Base-by-base conservation (phyloP, 2,329 filamentous ascomycete species). In the Colletotrichum chlorophyti region DNA sequence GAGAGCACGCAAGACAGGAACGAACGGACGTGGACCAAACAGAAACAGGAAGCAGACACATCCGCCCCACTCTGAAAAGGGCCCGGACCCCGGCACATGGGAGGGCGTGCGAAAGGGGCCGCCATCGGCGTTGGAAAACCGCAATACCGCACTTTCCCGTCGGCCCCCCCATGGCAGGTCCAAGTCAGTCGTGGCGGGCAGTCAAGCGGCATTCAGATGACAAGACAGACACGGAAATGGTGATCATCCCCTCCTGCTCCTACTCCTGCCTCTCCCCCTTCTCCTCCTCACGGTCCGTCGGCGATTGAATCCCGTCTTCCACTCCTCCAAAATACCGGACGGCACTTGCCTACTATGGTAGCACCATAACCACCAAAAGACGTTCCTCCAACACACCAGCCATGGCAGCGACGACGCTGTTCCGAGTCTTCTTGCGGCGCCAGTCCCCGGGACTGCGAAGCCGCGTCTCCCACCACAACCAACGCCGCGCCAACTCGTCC, bases 361-460 rank as follows among this genome's bases (percentile, higher is more conserved):
- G 15, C 32, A 38, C 24, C 4, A 53, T 48, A 52, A 49, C 32
- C 15, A 8, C 26, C 10, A 14, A 23, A 21, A 23, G 6, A 15
- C 37, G n/a, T n/a, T n/a, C n/a, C n/a, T 21, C 31, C 6, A 50
- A 12, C 34, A 45, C 47, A 15, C 34, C 23, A 26, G 40, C 31
- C 45, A 66, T 67, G 70, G 48, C 68, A 37, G 62, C 63, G 35
- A 53, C 63, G n/a, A 60, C 54, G 11, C 48, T 65, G 5, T 66
- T 64, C 49, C 65, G 69, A 43, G 62, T 61, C 10, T 51, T 66
- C 21, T 49, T 72, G 42, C 70, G 69, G 55, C 69, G 68, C 59
- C 65, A 69, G 21, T 46, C 67, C 35, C 64, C 66, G 10, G 41
- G 53, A 12, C 53, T 70, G 37, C 64, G 66, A 45, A 49, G 23